phyloP scores from a whole-genome alignment of 108 stramenopile species.

The Pseudonitzschia multiseries region DNA sequence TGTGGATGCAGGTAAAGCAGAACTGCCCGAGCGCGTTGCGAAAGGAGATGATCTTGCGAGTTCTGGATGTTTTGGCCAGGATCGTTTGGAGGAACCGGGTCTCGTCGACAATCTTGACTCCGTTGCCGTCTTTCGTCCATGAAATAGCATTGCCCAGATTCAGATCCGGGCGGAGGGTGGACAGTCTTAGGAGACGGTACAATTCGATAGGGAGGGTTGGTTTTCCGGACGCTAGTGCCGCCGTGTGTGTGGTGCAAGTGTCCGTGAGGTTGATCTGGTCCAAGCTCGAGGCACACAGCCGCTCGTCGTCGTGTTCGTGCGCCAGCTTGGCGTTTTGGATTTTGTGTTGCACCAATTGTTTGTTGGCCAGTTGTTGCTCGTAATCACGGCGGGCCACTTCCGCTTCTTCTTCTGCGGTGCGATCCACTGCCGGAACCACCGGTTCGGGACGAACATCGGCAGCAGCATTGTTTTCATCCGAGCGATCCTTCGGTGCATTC shows the following conservation, averaged over 20 bases:
- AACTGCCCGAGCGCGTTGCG: not conserved
- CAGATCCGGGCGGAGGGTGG: not conserved
- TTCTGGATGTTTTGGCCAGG: not conserved
- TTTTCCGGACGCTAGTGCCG: not conserved
- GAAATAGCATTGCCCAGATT: not conserved
- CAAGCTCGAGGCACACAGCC: too few species aligned
- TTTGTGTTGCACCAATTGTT: too few species aligned
- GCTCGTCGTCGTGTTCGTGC: not conserved
- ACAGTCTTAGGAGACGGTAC: not conserved
- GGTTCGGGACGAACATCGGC: too few species aligned
- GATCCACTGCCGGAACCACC: too few species aligned
- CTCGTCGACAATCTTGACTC: not conserved
- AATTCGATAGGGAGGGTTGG: not conserved
- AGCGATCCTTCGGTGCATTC: too few species aligned
- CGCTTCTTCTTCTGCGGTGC: too few species aligned
- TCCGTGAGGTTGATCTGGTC: not conserved
- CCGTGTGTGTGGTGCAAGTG: not conserved
- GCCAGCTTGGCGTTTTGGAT: not conserved
- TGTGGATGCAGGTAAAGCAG: not conserved
- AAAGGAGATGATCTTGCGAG: not conserved
- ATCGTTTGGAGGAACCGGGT: not conserved
- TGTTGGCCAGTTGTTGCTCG: too few species aligned
- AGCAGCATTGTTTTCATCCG: too few species aligned
- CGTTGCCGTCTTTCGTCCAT: not conserved
- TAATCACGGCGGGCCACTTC: too few species aligned